These are phyloP conservation scores for Podospora comata DNA, from an alignment of 495 filamentous ascomycete species.

Conservation along the genomic window DNA sequence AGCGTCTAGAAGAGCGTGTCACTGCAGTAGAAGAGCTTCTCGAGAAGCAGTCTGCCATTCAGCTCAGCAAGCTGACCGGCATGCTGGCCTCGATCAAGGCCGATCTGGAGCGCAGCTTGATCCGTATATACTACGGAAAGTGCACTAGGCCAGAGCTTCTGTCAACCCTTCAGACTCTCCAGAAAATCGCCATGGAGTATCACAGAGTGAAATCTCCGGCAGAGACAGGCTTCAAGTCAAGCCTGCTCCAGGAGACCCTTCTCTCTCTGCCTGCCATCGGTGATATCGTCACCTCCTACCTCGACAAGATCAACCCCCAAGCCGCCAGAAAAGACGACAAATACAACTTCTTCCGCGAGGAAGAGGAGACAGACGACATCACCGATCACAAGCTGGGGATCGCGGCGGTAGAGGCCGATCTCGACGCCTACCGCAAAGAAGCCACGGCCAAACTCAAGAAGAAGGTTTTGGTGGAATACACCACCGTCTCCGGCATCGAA, in stretches of 20 bases:
- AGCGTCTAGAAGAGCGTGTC: conserved; percentile 75
- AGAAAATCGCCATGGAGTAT: conserved; percentile 74
- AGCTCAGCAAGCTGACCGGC: conserved; percentile 68
- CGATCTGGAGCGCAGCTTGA: conserved; percentile 87
- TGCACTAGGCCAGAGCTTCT: conserved; percentile 90
- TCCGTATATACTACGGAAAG: conserved; percentile 95
- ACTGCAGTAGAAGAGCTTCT: conserved; percentile 85
- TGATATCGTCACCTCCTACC: conserved; percentile 63
- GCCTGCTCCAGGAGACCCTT: conserved; percentile 68
- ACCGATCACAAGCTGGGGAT: conserved; percentile 88
- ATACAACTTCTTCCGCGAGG: conserved; percentile 86
- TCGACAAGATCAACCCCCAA: conserved; percentile 82
- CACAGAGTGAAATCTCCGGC: conserved; percentile 57
- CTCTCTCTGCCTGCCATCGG: conserved; percentile 72
- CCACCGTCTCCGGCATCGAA: conserved; percentile 83
- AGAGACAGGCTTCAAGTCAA: conserved; percentile 72
- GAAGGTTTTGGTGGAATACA: conserved; percentile 67
- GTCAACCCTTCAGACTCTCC: conserved; percentile 76
- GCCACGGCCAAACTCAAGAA: conserved; percentile 68
- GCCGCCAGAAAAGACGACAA: conserved; percentile 87
- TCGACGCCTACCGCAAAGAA: conserved; percentile 68
- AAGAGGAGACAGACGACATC: conserved; percentile 81
- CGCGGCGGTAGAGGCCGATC: conserved; percentile 79
- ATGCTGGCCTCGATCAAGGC: conserved; percentile 68
- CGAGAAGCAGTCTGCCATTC: conserved; percentile 57